Evolutionary conservation across 768 basidiomycete genomes (phyloP), one percentile per base, ranked within the genome.

Genomic region (Gautieria morchelliformis): DNA sequence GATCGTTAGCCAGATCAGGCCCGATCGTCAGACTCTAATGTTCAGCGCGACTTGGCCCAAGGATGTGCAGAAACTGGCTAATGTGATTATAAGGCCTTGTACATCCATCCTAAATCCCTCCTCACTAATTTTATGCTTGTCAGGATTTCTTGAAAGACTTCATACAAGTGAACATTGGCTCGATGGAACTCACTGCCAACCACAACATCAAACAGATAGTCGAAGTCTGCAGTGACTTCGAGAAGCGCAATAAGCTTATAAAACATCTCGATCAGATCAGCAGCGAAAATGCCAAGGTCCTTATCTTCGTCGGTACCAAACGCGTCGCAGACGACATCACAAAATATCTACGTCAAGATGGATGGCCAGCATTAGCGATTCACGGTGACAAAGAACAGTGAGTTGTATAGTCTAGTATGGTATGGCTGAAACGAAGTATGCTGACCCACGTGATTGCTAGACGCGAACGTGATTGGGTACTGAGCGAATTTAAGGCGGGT

Each of bases 1-100:
- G 75, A 97, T 99, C 62, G 90, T 98, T 63, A 78, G 85, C 63
- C 96, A 99, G 72, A 94, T 99, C 67, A 85, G 96, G 41, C 96
- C 96, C 44, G 96, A 99, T 75, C 83, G 96, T 66, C 96, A 99
- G 69, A 99, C 96, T 1, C 80, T 98, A 63, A 96, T 99, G 85
- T 99, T 99, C 78, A 96, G 93, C 54, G 96, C 96, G 12, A 99
- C 96, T 7, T 99, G 96, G 96, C 96, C 96, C 14, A 98, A 97
- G 73, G 96, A 99, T 66, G 96, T 99, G 4, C 96, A 99, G 74
- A 92, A 93, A 66, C 82, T 99, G 61, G 96, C 96, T 17, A 89
- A 84, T 68, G 89, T 91, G 64, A 52, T 73, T 67, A 11, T 15
- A 20, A n/a, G 11, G 19, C 20, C 12, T 59, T 12, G 2, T 51